phyloP scores from a whole-genome alignment of 306 rosid genomes.

The Rosa multiflora region DNA sequence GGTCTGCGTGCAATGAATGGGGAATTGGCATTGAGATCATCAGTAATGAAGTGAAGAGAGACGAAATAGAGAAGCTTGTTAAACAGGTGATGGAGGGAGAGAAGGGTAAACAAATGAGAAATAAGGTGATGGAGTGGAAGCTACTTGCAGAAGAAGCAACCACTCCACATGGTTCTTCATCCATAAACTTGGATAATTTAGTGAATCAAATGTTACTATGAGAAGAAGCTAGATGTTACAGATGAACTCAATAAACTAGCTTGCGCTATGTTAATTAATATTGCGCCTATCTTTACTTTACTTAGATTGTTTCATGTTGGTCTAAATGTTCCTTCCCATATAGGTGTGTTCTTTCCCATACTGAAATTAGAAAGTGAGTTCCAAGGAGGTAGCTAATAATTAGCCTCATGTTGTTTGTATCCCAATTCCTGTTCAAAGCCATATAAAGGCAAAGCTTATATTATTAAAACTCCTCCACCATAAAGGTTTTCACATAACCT shows the following conservation, averaged over 20 bases:
- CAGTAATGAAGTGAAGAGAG: no score
- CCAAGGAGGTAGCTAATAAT: background rate
- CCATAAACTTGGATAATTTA: no score
- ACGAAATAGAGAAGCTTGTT: no score
- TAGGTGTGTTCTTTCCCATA: background rate
- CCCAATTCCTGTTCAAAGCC: background rate
- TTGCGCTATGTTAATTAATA: background rate
- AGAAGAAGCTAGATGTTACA: no score
- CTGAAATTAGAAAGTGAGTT: background rate
- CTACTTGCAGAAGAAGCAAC: no score
- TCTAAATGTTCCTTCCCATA: no score
- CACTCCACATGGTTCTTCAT: no score
- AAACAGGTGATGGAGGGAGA: no score
- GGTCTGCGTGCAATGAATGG: background rate
- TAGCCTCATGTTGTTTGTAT: constrained; percentile 2
- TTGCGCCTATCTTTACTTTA: no score
- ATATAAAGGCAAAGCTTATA: constrained; percentile 1
- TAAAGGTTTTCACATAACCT: constrained; percentile 7
- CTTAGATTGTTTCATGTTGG: background rate
- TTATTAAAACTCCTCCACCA: background rate
- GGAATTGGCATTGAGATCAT: background rate
- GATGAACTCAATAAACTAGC: background rate
- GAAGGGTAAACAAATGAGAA: no score
- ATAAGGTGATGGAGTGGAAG: no score
- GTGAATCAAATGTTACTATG: no score